phyloP scores from a whole-genome alignment of 1,139 yeast genomes.

The Suhomyces maxii region DNA sequence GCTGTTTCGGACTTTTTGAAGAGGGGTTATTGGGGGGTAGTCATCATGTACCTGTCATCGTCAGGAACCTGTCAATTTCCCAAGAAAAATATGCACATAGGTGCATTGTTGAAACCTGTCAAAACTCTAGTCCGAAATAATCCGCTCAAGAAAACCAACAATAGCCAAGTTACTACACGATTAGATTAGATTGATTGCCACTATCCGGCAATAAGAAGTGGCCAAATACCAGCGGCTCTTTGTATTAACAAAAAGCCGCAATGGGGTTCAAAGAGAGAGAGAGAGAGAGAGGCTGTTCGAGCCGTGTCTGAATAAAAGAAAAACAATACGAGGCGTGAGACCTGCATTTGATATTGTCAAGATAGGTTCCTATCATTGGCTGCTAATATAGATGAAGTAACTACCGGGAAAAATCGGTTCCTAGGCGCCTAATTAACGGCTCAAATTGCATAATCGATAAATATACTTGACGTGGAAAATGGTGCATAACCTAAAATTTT shows the following conservation, averaged over 20 bases:
- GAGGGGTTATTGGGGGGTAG: neutral
- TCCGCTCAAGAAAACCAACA: neutral
- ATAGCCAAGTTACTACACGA: neutral
- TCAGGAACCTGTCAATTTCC: neutral
- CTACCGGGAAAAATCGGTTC: neutral
- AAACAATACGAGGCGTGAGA: neutral
- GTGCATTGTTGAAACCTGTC: neutral
- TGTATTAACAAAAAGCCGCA: neutral
- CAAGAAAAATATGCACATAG: neutral
- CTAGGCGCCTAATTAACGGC: neutral
- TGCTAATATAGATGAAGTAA: neutral
- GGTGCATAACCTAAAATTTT: neutral
- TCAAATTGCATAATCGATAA: neutral
- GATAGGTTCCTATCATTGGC: neutral
- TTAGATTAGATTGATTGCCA: neutral
- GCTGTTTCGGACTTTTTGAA: too few species aligned
- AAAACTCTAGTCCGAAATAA: neutral
- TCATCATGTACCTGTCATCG: neutral
- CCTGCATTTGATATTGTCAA: neutral
- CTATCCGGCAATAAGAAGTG: neutral
- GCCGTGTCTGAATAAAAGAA: neutral
- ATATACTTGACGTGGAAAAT: neutral
- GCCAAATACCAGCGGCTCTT: neutral
- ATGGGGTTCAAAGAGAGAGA: neutral
- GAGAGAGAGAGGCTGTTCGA: neutral